Evolutionary conservation across 345 rosid species (phyloP), one percentile per base, ranked within the genome.

Genomic region (Camelina laxa): DNA sequence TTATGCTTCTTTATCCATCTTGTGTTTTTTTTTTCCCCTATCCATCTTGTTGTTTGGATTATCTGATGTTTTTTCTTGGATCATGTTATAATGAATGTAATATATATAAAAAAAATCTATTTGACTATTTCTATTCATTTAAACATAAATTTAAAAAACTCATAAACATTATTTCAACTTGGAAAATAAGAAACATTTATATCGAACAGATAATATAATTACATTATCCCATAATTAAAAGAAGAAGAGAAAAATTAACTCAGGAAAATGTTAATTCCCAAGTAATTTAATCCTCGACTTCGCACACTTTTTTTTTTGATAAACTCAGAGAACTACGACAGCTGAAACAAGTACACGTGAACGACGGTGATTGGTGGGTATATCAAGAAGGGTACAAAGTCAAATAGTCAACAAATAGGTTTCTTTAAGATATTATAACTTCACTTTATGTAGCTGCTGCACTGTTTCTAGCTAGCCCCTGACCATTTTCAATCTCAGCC

Each of bases 371-470:
- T 17, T 8, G 22, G 56, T 38, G 6, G 50, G 11, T 7, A 57
- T 36, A 54, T 53, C 53, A 69, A 54, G 48, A 69, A 41, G 49
- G 27, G 24, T 50, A 50, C 68, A 72, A 71, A 76, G 65, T 72
- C 69, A 78, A 78, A 71, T 65, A 30, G 67, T 62, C 74, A 61
- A 54, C 57, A 78, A 72, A 66, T 45, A 42, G 33, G 13, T 62
- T 69, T 44, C 16, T 7, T 7, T 47, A 14, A 15, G 30, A 48
- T 15, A 12, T 4, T 27, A 5, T 27, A 31, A 5, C 35, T 31
- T 33, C 36, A 67, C 19, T 9, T 73, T 22, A 73, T 15, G 64
- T 73, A 9, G 73, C 36, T 6, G 36, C 17, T 16, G 60, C 49
- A 45, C 17, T 54, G 73, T 77, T 72, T 71, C 11, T 48, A 65